Base-by-base conservation (phyloP, 2,329 filamentous ascomycete genomes). In the Zalaria obscura region DNA sequence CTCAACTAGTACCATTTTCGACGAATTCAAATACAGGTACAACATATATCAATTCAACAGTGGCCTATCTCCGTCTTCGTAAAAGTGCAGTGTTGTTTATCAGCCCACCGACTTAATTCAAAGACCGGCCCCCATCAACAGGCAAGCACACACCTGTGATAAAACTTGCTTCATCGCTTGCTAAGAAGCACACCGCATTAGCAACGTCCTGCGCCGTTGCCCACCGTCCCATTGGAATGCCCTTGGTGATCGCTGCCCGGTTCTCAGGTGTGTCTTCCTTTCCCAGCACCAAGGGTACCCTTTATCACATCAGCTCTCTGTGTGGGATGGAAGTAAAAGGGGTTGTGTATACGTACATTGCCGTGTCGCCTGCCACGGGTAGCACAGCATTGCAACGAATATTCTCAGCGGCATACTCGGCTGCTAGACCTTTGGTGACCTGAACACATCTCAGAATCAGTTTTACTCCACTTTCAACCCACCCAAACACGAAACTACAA, bases 311-410 rank as follows among this genome's bases (percentile, higher is more conserved):
- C 29, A 32, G 7, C 2, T 32, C 7, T 32, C 7, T 32, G 29
- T 32, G 7, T 7, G 29, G 7, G 7, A 3, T 32, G 7, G 29
- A n/a, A 32, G 7, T 7, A n/a, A 32, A 2, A n/a, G n/a, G 3
- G n/a, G 29, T 2, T 2, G n/a, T 7, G n/a, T 32, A 32, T 7
- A 32, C 29, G 7, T 32, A 32, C 52, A 56, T 54, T 4, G 50
- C 51, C 25, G 52, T 55, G 25, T 53, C 54, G 18, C 51, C 52
- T n/a, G 50, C 45, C 4, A 52, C 52, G 2, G 53, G 53, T 35
- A 45, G 47, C 5, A 55, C 49, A 5, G 51, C 52, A 43, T 55
- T 55, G 27, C 46, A 51, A 4, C 54, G 40, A 25, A 56, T 46
- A 1, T 45, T 45, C 26, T 48, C 44, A 9, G 45, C 44, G 1